A percentile compares a stretch with the other conserved stretches of the same genome.
Evolutionary conservation across 176 grass and related monocot species (phyloP).

Genomic region (Triticum urartu): DNA sequence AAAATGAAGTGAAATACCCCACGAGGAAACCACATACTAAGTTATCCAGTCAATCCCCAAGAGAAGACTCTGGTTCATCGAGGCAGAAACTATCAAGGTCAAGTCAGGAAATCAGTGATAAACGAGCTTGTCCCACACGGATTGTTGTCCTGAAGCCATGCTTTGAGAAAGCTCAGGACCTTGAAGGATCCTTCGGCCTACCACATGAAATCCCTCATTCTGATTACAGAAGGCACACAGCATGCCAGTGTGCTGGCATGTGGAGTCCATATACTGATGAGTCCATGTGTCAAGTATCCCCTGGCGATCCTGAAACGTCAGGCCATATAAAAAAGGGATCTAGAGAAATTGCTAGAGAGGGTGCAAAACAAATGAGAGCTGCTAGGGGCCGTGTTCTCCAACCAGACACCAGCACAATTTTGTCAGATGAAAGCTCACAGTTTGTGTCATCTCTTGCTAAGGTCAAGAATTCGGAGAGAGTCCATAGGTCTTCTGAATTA

Average conservation of each 20-base stretch:
- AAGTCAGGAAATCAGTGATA: constrained; percentile 40
- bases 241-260: constrained; percentile 29
- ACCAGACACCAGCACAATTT: constrained; percentile 31
- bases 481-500: constrained; percentile 42
- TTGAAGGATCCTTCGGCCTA: constrained; percentile 36
- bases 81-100: constrained; percentile 68
- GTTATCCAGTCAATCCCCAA: constrained; percentile 24
- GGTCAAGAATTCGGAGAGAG: constrained; percentile 39
- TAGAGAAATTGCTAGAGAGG: constrained; percentile 78
- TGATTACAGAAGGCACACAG: constrained; percentile 36
- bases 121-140: constrained; percentile 48
- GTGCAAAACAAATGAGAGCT: constrained; percentile 70
- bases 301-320: constrained; percentile 34
- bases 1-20: constrained; percentile 41
- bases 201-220: constrained; percentile 39
- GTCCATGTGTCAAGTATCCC: constrained; percentile 26
- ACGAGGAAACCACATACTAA: constrained; percentile 44
- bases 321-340: constrained; percentile 53
- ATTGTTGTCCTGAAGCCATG: constrained; percentile 93
- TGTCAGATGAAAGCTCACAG: constrained; percentile 36
- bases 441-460: constrained; percentile 35
- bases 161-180: constrained; percentile 59
- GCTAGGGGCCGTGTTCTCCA: constrained; percentile 32
- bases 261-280: constrained; percentile 43
- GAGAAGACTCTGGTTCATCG: constrained; percentile 56